phyloP scores from a whole-genome alignment of 2,329 filamentous ascomycete genomes.

The Sporothrix inflata region DNA sequence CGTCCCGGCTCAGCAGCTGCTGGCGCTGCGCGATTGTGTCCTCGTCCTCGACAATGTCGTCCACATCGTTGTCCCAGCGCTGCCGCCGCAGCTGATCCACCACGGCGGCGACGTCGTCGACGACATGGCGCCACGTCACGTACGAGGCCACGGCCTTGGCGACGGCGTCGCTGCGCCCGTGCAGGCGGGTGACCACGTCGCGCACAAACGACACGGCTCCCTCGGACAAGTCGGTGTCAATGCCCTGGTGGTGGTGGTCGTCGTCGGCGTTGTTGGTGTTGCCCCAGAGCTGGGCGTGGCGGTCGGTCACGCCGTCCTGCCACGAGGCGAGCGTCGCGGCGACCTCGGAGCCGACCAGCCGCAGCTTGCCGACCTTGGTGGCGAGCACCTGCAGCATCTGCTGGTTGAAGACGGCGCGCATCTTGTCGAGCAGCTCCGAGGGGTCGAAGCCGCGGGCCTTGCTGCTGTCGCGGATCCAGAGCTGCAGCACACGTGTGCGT shows the following conservation, averaged over 20 bases:
- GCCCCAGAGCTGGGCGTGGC: conserved; percentile 66
- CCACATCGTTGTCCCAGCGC: conserved; percentile 75
- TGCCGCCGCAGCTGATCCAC: conserved; percentile 68
- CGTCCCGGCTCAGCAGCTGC: conserved; percentile 68
- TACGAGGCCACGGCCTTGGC: conserved; percentile 66
- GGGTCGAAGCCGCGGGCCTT: conserved; percentile 69
- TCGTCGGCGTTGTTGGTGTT: not conserved
- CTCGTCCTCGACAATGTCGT: conserved; percentile 76
- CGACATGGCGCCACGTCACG: conserved; percentile 71
- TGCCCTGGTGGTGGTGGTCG: conserved; percentile 34
- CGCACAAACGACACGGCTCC: conserved; percentile 71
- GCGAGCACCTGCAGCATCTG: conserved; percentile 68
- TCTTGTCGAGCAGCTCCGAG: conserved; percentile 66
- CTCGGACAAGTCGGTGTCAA: conserved; percentile 66
- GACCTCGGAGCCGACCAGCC: conserved; percentile 67
- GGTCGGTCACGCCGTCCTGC: conserved; percentile 56
- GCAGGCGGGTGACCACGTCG: conserved; percentile 67
- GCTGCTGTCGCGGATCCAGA: conserved; percentile 73
- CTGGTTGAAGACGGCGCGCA: conserved; percentile 70
- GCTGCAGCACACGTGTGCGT: conserved; percentile 69
- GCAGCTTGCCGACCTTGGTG: conserved; percentile 65
- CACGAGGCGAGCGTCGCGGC: conserved; percentile 64
- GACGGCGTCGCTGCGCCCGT: conserved; percentile 72
- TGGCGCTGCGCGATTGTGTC: conserved; percentile 69
- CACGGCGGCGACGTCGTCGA: conserved; percentile 67